Evolutionary conservation across 2,329 filamentous ascomycete genomes (phyloP).

Genomic region (Dendryphion nanum): DNA sequence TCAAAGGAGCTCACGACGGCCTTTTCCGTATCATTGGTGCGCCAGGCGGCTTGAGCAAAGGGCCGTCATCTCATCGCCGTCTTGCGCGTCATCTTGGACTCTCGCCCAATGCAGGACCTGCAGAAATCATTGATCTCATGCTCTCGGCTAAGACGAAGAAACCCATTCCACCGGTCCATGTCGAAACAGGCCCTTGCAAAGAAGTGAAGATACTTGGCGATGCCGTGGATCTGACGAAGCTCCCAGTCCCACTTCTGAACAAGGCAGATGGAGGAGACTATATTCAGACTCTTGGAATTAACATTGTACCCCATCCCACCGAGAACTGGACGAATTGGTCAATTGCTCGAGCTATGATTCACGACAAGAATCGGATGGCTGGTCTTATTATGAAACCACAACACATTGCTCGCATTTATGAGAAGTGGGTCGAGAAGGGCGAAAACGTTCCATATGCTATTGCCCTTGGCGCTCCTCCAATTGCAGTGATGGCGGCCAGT

Average conservation of each 20-base stretch:
- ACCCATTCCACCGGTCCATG: constrained; percentile 2
- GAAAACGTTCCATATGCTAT: constrained; percentile 48
- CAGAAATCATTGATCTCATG: constrained; percentile 9
- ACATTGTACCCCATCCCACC: constrained; percentile 48
- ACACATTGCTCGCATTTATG: constrained; percentile 48
- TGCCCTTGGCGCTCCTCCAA: constrained; percentile 50
- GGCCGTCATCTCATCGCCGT: constrained; percentile 17
- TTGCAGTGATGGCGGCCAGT: constrained; percentile 47
- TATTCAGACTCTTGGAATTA: constrained; percentile 52
- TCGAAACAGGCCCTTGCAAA: constrained; percentile 43
- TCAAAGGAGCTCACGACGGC: constrained; percentile 48
- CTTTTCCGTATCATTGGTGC: constrained; percentile 51
- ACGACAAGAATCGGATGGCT: constrained; percentile 42
- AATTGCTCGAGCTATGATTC: constrained; percentile 48
- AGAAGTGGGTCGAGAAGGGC: constrained; percentile 48
- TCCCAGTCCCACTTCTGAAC: constrained; percentile 43
- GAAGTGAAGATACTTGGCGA: constrained; percentile 39
- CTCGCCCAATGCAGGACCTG: background rate
- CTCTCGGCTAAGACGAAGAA: constrained; percentile 4
- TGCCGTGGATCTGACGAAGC: constrained; percentile 42
- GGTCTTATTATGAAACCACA: constrained; percentile 47
- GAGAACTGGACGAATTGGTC: constrained; percentile 51
- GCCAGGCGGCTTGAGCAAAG: constrained; percentile 39
- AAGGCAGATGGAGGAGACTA: constrained; percentile 51
- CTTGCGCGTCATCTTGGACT: background rate